These are phyloP conservation scores for Euptelea pleiosperma DNA, from an alignment of 164 flowering plant species.

Conservation along the genomic window DNA sequence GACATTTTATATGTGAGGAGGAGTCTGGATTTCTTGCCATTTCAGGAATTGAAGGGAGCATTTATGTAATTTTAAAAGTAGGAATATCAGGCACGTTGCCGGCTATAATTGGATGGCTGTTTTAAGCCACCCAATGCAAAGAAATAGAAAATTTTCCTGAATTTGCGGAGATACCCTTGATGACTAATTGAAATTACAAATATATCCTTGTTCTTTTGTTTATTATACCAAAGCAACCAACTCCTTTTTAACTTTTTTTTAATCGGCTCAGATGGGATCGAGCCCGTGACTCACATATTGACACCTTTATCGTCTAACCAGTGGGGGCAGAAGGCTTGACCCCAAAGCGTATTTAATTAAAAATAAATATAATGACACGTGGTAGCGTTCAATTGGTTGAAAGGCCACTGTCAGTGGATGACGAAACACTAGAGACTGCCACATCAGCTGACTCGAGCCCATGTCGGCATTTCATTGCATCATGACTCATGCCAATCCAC, in stretches of 20 bases:
- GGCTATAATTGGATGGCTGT: slow-evolving; percentile 1
- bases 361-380: neutral
- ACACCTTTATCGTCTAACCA: too few species aligned
- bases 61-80: neutral
- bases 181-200: neutral
- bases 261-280: neutral
- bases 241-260: neutral
- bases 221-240: neutral
- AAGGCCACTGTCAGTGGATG: neutral
- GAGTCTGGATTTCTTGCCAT: too few species aligned
- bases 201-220: neutral
- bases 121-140: neutral
- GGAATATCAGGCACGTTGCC: slow-evolving; percentile 2
- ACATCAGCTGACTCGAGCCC: neutral
- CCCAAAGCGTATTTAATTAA: too few species aligned
- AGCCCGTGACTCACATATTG: too few species aligned
- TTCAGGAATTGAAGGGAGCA: too few species aligned
- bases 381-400: neutral
- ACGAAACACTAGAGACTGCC: neutral
- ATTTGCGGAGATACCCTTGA: neutral
- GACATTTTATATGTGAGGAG: too few species aligned
- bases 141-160: neutral
- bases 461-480: neutral
- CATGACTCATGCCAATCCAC: slow-evolving; percentile 1
- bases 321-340: too few species aligned